Conservation (phyloP, 306 rosid genomes). For the Ormosia emarginata region DNA sequence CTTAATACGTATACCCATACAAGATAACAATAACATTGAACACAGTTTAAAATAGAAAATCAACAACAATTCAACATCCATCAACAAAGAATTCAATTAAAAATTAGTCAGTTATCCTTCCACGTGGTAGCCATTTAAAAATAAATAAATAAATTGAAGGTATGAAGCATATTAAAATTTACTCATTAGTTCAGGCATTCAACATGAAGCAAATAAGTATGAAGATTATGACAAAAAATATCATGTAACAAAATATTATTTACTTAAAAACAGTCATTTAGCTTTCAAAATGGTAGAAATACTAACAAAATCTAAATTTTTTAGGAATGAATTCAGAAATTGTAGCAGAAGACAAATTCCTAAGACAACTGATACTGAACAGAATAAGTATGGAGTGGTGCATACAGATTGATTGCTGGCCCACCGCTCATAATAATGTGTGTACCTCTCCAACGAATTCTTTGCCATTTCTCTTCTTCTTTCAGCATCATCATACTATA, state of each 20-base stretch:
- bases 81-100: neutral
- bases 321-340: slow-evolving; percentile 9
- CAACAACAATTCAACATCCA: neutral
- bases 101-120: neutral
- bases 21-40: neutral
- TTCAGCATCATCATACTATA: slow-evolving; percentile 65
- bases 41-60: slow-evolving; percentile 5
- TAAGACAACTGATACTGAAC: slow-evolving; percentile 1
- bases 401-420: slow-evolving; percentile 95
- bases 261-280: neutral
- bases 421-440: slow-evolving; percentile 98
- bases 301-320: neutral
- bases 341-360: slow-evolving; percentile 1
- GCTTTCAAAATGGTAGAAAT: neutral
- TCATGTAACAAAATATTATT: neutral
- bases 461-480: slow-evolving; percentile 94
- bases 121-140: neutral
- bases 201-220: neutral
- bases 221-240: neutral
- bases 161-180: slow-evolving; percentile 10
- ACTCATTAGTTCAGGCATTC: neutral
- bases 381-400: slow-evolving; percentile 15
- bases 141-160: neutral
- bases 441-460: slow-evolving; percentile 90
- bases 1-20: slow-evolving; percentile 8